phyloP scores from a whole-genome alignment of 2,329 filamentous ascomycete species.

The Colletotrichum orbiculare region DNA sequence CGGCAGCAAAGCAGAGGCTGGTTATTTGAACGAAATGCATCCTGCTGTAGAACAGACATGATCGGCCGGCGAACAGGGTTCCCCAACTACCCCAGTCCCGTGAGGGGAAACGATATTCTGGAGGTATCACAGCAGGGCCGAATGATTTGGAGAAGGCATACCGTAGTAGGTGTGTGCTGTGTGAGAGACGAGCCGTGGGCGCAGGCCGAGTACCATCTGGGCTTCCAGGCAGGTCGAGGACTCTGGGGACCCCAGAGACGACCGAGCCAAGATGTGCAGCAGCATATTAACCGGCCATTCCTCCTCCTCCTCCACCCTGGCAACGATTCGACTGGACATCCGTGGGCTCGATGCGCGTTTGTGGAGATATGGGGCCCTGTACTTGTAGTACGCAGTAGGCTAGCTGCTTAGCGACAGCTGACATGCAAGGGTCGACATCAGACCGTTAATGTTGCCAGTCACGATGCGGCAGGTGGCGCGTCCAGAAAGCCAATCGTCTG shows the following conservation, averaged over 20 bases:
- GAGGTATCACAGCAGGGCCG: conserved; percentile 6
- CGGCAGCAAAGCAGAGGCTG: conserved; percentile 4
- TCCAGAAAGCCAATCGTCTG: conserved; percentile 13
- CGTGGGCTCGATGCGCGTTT: conserved; percentile 12
- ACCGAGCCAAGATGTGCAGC: conserved; percentile 13
- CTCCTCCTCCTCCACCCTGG: conserved; percentile 22
- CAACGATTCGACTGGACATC: conserved; percentile 14
- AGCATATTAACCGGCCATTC: conserved; percentile 34
- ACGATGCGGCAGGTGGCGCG: conserved; percentile 23
- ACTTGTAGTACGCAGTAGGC: conserved; percentile 1
- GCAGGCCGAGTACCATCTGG: conserved; percentile 16
- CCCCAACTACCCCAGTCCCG: conserved; percentile 32
- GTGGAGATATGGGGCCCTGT: conserved; percentile 25
- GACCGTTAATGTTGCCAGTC: conserved; percentile 18
- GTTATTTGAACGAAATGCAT: conserved; percentile 24
- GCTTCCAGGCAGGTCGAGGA: conserved; percentile 9
- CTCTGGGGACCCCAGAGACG: conserved; percentile 23
- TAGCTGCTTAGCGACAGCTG: conserved; percentile 21
- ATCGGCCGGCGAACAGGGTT: conserved; percentile 8
- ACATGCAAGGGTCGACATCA: conserved; percentile 34
- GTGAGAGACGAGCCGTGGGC: conserved; percentile 2
- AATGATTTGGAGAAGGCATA: conserved; percentile 25
- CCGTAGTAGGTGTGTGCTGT: not conserved
- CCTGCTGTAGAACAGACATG: not conserved
- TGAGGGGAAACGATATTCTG: conserved; percentile 29